These are phyloP conservation scores for Coemansia sp. DNA, from an alignment of 192 early-diverging fungal genomes.

Conservation along the genomic window DNA sequence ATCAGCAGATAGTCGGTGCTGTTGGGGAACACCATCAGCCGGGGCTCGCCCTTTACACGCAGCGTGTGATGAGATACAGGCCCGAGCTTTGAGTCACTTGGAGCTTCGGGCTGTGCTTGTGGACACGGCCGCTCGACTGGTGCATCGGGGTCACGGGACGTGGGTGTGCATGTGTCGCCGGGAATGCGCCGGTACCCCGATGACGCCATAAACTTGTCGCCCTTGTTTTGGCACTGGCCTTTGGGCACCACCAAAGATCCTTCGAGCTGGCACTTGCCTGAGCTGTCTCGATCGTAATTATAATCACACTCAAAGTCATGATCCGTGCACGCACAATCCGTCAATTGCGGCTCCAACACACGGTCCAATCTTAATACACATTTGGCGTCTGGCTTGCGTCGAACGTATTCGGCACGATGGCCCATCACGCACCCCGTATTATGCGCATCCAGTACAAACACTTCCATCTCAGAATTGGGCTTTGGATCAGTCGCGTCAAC, in stretches of 20 bases:
- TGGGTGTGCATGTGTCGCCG: conserved; percentile 71
- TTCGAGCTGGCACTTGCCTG: conserved; percentile 61
- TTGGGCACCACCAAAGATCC: conserved; percentile 60
- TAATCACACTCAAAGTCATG: conserved; percentile 95
- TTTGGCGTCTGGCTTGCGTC: conserved; percentile 71
- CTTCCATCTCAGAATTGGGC: conserved; percentile 31
- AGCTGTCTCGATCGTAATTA: conserved; percentile 62
- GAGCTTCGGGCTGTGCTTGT: conserved; percentile 29
- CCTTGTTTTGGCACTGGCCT: conserved; percentile 61
- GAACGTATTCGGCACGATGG: conserved; percentile 64
- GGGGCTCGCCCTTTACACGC: conserved; percentile 52
- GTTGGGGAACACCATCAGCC: conserved; percentile 66
- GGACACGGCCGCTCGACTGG: conserved; percentile 59
- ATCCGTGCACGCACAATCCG: conserved; percentile 71
- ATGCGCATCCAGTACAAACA: conserved; percentile 30
- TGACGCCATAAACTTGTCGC: conserved; percentile 67
- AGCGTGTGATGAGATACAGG: conserved; percentile 35
- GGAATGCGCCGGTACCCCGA: conserved; percentile 83
- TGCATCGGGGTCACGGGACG: conserved; percentile 55
- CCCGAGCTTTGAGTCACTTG: conserved; percentile 1
- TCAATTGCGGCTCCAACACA: conserved; percentile 57
- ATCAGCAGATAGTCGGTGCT: conserved; percentile 63
- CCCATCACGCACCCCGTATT: conserved; percentile 85
- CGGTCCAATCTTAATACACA: conserved; percentile 75
- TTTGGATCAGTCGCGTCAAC: conserved; percentile 58